Evolutionary conservation across 352 stramenopile species (phyloP).

Genomic region (Phytophthora litchii): DNA sequence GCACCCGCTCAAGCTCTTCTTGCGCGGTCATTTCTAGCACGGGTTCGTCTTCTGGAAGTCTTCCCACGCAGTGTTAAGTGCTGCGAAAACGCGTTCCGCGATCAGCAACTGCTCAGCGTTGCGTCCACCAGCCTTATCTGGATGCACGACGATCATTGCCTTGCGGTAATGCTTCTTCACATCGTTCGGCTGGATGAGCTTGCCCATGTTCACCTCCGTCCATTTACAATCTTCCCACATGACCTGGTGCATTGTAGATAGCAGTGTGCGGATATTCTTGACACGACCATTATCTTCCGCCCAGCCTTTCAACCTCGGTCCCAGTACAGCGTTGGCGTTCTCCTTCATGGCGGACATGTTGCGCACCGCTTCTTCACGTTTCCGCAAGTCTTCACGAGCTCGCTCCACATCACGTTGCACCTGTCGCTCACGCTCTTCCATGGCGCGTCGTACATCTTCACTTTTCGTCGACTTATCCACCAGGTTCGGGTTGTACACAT

Average conservation of each 20-base stretch:
- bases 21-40: conserved; percentile 41
- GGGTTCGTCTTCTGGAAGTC: conserved; percentile 83
- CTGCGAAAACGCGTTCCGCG: conserved; percentile 90
- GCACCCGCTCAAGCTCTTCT: conserved; percentile 13
- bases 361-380: conserved; percentile 64
- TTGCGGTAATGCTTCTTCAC: conserved; percentile 93
- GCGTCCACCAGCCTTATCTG: conserved; percentile 88
- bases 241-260: conserved; percentile 92
- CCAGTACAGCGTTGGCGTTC: conserved; percentile 53
- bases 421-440: conserved; percentile 81
- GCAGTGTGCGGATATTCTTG: conserved; percentile 91
- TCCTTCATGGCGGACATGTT: conserved; percentile 78
- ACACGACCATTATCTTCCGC: conserved; percentile 86
- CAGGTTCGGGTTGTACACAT: conserved; percentile 86
- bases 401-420: conserved; percentile 76
- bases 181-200: conserved; percentile 89
- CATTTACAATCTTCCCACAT: conserved; percentile 92
- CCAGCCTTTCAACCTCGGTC: conserved; percentile 80
- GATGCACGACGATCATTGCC: conserved; percentile 93
- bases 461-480: conserved; percentile 88
- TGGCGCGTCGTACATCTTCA: conserved; percentile 75
- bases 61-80: conserved; percentile 90
- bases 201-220: conserved; percentile 90
- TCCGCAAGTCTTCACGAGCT: conserved; percentile 70
- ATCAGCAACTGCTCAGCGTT: conserved; percentile 90